phyloP scores from a whole-genome alignment of 2,329 filamentous ascomycete species.

The Cadophora malorum region DNA sequence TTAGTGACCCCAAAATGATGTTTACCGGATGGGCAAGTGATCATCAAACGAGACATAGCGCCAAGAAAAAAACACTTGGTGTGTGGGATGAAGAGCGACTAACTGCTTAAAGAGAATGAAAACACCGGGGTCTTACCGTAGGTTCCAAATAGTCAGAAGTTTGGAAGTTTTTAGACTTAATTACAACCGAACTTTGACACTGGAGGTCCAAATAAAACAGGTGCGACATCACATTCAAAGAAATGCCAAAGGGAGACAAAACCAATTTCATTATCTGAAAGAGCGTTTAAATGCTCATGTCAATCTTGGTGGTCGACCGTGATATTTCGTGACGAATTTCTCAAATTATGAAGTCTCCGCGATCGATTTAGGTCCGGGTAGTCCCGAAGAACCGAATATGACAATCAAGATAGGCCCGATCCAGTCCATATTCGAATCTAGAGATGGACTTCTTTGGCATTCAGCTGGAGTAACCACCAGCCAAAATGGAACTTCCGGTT shows the following conservation, averaged over 20 bases:
- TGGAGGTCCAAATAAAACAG: not conserved
- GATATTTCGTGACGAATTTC: constrained; percentile 1
- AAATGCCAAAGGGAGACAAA: not conserved
- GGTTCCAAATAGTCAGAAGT: not conserved
- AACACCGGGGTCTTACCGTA: not conserved
- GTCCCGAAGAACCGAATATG: not conserved
- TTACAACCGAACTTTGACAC: not conserved
- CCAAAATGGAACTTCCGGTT: not conserved
- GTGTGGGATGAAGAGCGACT: not conserved
- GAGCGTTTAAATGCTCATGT: constrained; percentile 8
- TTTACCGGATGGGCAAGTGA: not conserved
- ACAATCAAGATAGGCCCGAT: not conserved
- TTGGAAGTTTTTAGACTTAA: not conserved
- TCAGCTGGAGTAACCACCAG: not conserved
- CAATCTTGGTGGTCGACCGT: not conserved
- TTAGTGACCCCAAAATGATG: not conserved
- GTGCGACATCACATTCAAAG: constrained; percentile 14
- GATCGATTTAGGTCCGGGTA: not conserved
- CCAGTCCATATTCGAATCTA: not conserved
- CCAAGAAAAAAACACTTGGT: not conserved
- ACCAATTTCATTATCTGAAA: not conserved
- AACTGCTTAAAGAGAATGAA: not conserved
- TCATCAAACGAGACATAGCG: not conserved
- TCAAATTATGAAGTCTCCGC: not conserved
- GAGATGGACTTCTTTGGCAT: not conserved